These are phyloP conservation scores for Rhizopogon vinicolor DNA, from an alignment of 768 basidiomycete genomes.

Conservation along the genomic window DNA sequence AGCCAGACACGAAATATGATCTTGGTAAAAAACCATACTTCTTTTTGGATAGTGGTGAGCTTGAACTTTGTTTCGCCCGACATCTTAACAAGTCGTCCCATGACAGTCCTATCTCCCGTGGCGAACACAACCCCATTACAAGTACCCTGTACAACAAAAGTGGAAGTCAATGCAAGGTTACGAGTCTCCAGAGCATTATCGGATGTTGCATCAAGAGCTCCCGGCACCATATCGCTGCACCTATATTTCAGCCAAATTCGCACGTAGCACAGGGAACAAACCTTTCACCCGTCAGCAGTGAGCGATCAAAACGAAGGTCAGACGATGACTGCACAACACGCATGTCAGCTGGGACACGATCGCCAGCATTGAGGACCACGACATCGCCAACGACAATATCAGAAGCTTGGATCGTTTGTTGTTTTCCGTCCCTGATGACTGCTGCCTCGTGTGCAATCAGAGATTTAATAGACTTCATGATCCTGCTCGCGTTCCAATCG, in stretches of 20 bases:
- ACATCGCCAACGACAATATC: constrained; percentile 68
- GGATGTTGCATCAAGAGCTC: constrained; percentile 33
- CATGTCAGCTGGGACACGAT: constrained; percentile 71
- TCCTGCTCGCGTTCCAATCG: constrained; percentile 28
- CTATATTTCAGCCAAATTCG: not conserved
- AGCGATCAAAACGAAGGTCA: constrained; percentile 58
- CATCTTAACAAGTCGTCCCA: constrained; percentile 37
- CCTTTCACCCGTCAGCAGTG: constrained; percentile 61
- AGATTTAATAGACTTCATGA: constrained; percentile 44
- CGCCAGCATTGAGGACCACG: constrained; percentile 56
- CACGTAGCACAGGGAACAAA: constrained; percentile 28
- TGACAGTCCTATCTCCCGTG: constrained; percentile 46
- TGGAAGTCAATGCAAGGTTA: constrained; percentile 41
- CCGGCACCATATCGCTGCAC: constrained; percentile 28
- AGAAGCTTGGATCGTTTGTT: constrained; percentile 46
- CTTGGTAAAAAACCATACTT: constrained; percentile 41
- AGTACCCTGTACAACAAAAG: constrained; percentile 41
- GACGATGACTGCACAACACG: constrained; percentile 52
- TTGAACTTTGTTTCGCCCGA: constrained; percentile 37
- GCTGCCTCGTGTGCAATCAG: constrained; percentile 33
- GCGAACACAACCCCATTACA: constrained; percentile 44
- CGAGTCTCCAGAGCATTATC: constrained; percentile 41
- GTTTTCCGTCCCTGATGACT: constrained; percentile 40
- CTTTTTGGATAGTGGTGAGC: constrained; percentile 11
- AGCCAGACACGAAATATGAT: constrained; percentile 46